Evolutionary conservation across 768 basidiomycete genomes (phyloP).

Genomic region (Termitomyces sp.): DNA sequence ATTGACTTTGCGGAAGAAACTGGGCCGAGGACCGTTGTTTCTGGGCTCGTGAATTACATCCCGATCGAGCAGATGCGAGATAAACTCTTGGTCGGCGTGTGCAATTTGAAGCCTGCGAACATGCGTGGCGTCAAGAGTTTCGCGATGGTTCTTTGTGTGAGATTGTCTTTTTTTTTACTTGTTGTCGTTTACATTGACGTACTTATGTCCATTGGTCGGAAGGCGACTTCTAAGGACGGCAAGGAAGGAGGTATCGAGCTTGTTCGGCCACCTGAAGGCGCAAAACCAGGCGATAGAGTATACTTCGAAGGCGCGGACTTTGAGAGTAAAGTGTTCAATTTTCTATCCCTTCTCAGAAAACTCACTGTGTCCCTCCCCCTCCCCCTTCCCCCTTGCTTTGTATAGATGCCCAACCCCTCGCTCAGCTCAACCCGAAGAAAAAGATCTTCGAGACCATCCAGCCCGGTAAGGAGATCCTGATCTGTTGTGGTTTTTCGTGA

Average conservation of each 20-base stretch:
- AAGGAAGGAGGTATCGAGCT: slow-evolving; percentile 90
- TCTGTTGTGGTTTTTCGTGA: neutral
- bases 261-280: slow-evolving; percentile 79
- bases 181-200: no score
- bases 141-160: slow-evolving; percentile 93
- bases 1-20: slow-evolving; percentile 95
- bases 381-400: neutral
- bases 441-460: slow-evolving; percentile 98
- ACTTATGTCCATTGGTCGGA: neutral
- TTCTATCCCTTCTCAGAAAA: no score
- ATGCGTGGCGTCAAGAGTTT: slow-evolving; percentile 99
- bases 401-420: slow-evolving; percentile 58
- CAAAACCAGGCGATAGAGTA: slow-evolving; percentile 87
- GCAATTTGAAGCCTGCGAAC: slow-evolving; percentile 90
- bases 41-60: slow-evolving; percentile 94
- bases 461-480: slow-evolving; percentile 50
- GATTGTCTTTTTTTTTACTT: slow-evolving; percentile 15
- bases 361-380: no score
- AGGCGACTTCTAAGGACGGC: slow-evolving; percentile 90
- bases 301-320: slow-evolving; percentile 92
- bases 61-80: slow-evolving; percentile 91
- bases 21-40: slow-evolving; percentile 94
- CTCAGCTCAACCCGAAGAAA: slow-evolving; percentile 96
- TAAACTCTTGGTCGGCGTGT: slow-evolving; percentile 78
- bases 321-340: slow-evolving; percentile 49